Evolutionary conservation across 805 yeast species (phyloP).

Genomic region (Wickerhamiella vanderwaltii): DNA sequence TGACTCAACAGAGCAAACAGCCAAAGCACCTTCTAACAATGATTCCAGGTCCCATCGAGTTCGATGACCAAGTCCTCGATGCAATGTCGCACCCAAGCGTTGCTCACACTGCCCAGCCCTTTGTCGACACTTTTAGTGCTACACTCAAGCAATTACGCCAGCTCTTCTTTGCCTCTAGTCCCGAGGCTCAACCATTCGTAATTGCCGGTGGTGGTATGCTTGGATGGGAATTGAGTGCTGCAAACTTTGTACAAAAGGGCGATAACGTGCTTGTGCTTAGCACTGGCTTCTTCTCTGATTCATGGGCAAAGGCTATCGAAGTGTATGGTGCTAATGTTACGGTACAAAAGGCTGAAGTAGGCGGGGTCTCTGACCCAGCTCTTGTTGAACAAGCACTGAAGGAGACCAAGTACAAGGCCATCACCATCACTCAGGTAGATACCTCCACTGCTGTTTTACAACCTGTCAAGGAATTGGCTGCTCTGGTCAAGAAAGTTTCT

Average conservation of each 20-base stretch:
- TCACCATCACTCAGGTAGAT: conserved; percentile 90
- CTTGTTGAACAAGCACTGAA: conserved; percentile 45
- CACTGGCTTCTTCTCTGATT: conserved; percentile 80
- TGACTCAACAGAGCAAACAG: conserved; percentile 16
- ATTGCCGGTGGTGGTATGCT: conserved; percentile 86
- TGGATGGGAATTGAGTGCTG: conserved; percentile 85
- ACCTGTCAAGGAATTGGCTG: conserved; percentile 52
- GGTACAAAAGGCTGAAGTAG: conserved; percentile 57
- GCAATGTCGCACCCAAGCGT: conserved; percentile 77
- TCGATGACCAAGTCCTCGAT: conserved; percentile 62
- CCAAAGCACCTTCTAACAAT: conserved; percentile 34
- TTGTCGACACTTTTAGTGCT: conserved; percentile 57
- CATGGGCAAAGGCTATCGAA: conserved; percentile 61
- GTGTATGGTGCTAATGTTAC: conserved; percentile 71
- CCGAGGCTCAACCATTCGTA: conserved; percentile 66
- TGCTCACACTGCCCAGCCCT: conserved; percentile 84
- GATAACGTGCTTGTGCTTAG: conserved; percentile 72
- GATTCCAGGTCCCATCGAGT: conserved; percentile 82
- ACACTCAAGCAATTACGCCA: conserved; percentile 56
- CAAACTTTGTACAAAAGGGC: conserved; percentile 53
- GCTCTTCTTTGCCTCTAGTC: conserved; percentile 57
- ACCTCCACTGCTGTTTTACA: conserved; percentile 90
- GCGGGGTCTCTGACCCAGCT: conserved; percentile 50
- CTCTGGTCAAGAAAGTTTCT: conserved; percentile 45
- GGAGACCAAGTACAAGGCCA: conserved; percentile 43